Evolutionary conservation across 2,329 filamentous ascomycete species (phyloP), one percentile per base, ranked within the genome.

Genomic region (Sporothrix brasiliensis): DNA sequence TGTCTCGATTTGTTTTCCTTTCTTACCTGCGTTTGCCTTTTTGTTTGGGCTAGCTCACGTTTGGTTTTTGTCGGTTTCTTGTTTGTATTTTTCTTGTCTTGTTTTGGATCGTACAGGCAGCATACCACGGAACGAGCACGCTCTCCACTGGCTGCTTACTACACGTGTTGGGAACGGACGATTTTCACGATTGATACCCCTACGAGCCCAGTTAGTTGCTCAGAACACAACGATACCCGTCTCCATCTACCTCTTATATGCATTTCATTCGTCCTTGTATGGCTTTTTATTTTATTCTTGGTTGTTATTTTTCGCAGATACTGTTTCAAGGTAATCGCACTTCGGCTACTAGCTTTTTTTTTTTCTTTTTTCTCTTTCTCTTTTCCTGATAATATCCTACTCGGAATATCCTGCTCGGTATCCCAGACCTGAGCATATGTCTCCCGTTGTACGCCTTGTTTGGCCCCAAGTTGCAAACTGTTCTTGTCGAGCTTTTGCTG

Each of bases 171-270:
- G 71, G 49, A 71, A 54, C 65, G 69, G 69, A 73, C 63, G 68
- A 73, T 70, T 71, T 70, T 71, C 69, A 73, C 70, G 68, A 72
- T 70, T 70, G 72, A 73, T 73, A 73, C 72, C 72, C 68, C 63
- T 60, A 65, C 47, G 69, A 72, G 52, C 69, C 69, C 56, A 30
- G 65, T 58, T 58, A 4, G 61, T 67, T 44, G 53, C 67, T 73
- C 69, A 69, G 54, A 69, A 69, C 70, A 73, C 69, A 71, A 71
- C 70, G 73, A 74, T 74, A 74, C 73, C 73, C 73, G 60, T 73
- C 71, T 73, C 71, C 70, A 54, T 44, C 61, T 47, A 13, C 54
- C 72, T 69, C 63, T 19, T 16, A 69, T 66, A 10, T 68, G 47
- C 34, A 19, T 47, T 41, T 24, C 30, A 27, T 67, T 21, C 11